phyloP scores from a whole-genome alignment of 1,284 basidiomycete species.

The Thecaphora thlaspeos region DNA sequence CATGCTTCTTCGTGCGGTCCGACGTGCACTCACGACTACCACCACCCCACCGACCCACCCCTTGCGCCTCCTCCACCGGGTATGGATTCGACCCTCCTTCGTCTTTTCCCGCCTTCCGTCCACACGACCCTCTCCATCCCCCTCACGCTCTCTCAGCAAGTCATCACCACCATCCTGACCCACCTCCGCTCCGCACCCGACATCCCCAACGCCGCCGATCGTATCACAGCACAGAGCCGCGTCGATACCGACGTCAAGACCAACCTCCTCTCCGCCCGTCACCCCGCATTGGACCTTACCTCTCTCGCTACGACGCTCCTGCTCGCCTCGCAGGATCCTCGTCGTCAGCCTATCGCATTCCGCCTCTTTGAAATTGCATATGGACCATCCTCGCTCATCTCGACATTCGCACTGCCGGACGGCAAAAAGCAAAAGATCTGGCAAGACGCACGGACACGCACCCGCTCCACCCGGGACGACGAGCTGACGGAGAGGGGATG shows the following conservation, averaged over 20 bases:
- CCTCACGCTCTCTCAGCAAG: background rate
- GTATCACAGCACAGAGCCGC: slow-evolving; percentile 13
- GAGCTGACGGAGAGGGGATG: background rate
- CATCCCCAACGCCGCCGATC: slow-evolving; percentile 9
- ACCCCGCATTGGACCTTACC: slow-evolving; percentile 10
- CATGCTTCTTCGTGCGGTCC: too few species aligned
- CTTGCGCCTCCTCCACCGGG: too few species aligned
- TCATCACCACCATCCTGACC: background rate
- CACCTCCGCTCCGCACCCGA: slow-evolving; percentile 28
- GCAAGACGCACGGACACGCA: background rate
- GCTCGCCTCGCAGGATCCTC: slow-evolving; percentile 20
- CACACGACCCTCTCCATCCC: background rate
- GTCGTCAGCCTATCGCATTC: slow-evolving; percentile 30
- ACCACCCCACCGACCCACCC: too few species aligned
- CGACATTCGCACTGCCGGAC: background rate
- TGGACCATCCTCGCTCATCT: background rate
- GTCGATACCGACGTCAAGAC: slow-evolving; percentile 20
- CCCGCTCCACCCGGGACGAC: background rate
- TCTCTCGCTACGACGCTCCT: slow-evolving; percentile 22
- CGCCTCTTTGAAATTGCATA: slow-evolving; percentile 29
- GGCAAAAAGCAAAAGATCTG: background rate
- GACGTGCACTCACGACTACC: too few species aligned
- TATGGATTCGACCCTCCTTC: too few species aligned
- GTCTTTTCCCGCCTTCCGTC: too few species aligned
- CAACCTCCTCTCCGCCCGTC: slow-evolving; percentile 1